Conservation (phyloP, 352 stramenopile species). For the Pythium insidiosum region DNA sequence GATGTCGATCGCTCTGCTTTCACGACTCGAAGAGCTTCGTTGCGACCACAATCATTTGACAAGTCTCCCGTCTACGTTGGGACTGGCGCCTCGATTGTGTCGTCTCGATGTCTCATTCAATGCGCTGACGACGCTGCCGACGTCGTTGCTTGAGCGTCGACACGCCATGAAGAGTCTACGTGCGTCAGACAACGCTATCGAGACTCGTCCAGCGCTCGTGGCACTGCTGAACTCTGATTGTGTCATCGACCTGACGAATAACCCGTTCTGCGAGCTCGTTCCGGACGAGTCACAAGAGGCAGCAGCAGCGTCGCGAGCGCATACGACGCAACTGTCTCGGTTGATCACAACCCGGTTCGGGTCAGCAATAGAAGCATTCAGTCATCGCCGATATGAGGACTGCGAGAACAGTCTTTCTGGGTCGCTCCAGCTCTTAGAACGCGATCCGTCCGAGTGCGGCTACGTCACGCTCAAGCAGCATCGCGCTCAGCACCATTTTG, state of each 20-base stretch:
- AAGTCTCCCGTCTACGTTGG: constrained; percentile 24
- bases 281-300: too few relatives aligned
- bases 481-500: constrained; percentile 21
- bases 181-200: constrained; percentile 40
- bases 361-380: constrained; percentile 22
- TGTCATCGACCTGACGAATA: constrained; percentile 57
- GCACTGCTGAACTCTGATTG: constrained; percentile 10
- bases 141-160: constrained; percentile 31
- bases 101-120: constrained; percentile 45
- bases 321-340: too few relatives aligned
- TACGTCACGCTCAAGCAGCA: constrained; percentile 12
- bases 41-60: constrained; percentile 30
- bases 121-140: constrained; percentile 28
- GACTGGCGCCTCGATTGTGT: constrained; percentile 22
- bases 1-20: constrained; percentile 25
- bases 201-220: constrained; percentile 17
- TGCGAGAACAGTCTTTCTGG: constrained; percentile 22
- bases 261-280: constrained; percentile 46
- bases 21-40: constrained; percentile 21
- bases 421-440: constrained; percentile 16
- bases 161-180: constrained; percentile 27
- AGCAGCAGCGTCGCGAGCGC: too few relatives aligned
- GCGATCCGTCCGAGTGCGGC: too few relatives aligned
- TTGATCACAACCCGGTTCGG: too few relatives aligned
- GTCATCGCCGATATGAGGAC: constrained; percentile 15